Evolutionary conservation across 2,329 filamentous ascomycete genomes (phyloP).

Genomic region (Nemania sp.): DNA sequence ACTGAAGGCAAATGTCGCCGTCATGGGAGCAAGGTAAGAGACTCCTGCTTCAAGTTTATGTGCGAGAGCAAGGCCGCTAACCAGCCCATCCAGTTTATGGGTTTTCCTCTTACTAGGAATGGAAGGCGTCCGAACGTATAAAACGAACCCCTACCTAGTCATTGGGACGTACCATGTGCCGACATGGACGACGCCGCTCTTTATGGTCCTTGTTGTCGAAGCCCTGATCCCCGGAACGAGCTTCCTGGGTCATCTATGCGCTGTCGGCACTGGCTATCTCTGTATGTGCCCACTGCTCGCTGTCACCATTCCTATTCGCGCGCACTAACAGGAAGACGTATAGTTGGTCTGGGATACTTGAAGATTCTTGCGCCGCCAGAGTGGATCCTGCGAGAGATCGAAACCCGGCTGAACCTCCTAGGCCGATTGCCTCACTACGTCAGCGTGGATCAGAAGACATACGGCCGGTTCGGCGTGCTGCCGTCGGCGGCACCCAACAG

Average conservation of each 20-base stretch:
- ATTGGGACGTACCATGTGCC: slow-evolving; percentile 70
- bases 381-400: slow-evolving; percentile 82
- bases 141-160: slow-evolving; percentile 75
- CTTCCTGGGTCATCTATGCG: slow-evolving; percentile 83
- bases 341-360: slow-evolving; percentile 84
- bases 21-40: slow-evolving; percentile 80
- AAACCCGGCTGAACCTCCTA: slow-evolving; percentile 83
- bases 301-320: background rate
- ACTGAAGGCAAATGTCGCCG: slow-evolving; percentile 69
- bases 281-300: slow-evolving; percentile 61
- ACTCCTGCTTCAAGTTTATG: background rate
- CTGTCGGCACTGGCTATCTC: slow-evolving; percentile 80
- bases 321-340: slow-evolving; percentile 4
- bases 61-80: slow-evolving; percentile 26
- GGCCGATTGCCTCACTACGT: slow-evolving; percentile 88
- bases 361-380: slow-evolving; percentile 90
- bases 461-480: slow-evolving; percentile 86
- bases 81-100: slow-evolving; percentile 70
- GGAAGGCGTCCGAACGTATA: slow-evolving; percentile 85
- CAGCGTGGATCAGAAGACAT: slow-evolving; percentile 93
- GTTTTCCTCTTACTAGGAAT: slow-evolving; percentile 84
- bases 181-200: slow-evolving; percentile 88
- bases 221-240: slow-evolving; percentile 81
- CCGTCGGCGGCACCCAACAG: slow-evolving; percentile 57
- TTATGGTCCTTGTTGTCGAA: slow-evolving; percentile 72